Percentiles rank a stretch among this genome's conserved stretches.
phyloP scores from a whole-genome alignment of 1,139 yeast species.

The Yamadazyma epiphylla region DNA sequence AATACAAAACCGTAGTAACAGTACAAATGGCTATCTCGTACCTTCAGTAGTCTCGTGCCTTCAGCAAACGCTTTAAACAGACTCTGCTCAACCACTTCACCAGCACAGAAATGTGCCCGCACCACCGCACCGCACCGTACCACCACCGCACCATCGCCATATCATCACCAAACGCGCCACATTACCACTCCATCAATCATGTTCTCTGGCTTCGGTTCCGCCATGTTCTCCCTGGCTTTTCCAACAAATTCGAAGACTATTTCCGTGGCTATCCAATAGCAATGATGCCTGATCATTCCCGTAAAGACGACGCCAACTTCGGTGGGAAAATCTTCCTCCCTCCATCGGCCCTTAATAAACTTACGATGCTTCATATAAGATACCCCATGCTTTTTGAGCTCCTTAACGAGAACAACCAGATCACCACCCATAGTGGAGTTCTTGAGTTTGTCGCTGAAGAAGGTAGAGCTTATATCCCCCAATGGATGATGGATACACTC shows the following conservation, averaged over 20 bases:
- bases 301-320: slow-evolving; percentile 79
- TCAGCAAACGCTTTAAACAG: no score
- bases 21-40: no score
- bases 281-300: slow-evolving; percentile 80
- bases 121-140: no score
- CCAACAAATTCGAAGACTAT: slow-evolving; percentile 61
- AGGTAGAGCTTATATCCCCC: slow-evolving; percentile 91
- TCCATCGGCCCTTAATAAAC: slow-evolving; percentile 83
- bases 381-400: slow-evolving; percentile 95
- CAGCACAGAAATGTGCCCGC: no score
- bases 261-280: slow-evolving; percentile 89
- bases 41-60: no score
- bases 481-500: slow-evolving; percentile 92
- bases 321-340: slow-evolving; percentile 98
- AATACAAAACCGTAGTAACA: no score
- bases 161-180: no score
- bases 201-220: slow-evolving; percentile 46
- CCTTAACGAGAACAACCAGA: slow-evolving; percentile 57
- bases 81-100: no score
- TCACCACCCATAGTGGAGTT: slow-evolving; percentile 84
- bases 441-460: slow-evolving; percentile 96
- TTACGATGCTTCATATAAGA: slow-evolving; percentile 81
- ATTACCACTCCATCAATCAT: no score
- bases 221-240: no score
- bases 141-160: no score